Conservation (phyloP, 257 asterid species). For the Gentiana straminea region DNA sequence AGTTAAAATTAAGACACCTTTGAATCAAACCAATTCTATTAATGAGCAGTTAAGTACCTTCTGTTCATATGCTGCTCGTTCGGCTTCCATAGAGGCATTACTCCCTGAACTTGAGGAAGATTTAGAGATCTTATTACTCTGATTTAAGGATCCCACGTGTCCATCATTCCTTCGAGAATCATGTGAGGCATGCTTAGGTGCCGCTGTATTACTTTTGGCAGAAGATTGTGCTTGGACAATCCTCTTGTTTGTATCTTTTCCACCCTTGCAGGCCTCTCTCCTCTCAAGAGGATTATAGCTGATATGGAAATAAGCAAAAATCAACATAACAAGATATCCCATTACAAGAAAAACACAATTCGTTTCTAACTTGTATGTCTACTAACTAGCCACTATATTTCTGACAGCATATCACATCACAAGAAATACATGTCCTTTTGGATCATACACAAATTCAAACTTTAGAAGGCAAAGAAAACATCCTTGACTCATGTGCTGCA, state of each 20-base stretch:
- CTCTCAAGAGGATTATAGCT: conserved; percentile 89
- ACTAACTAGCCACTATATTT: too few relatives aligned
- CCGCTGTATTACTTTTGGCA: conserved; percentile 39
- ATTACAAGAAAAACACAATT: too few relatives aligned
- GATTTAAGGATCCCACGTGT: conserved; percentile 28
- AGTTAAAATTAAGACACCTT: conserved; percentile 9
- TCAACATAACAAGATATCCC: conserved; percentile 2
- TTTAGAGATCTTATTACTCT: conserved; percentile 42
- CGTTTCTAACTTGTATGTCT: too few relatives aligned
- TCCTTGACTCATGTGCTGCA: too few relatives aligned
- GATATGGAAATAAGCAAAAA: conserved; percentile 11
- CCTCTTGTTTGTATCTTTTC: conserved; percentile 68
- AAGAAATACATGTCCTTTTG: too few relatives aligned
- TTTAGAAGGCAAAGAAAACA: too few relatives aligned
- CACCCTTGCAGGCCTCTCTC: conserved; percentile 84
- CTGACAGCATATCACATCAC: too few relatives aligned
- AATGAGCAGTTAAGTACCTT: conserved; percentile 33
- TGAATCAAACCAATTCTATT: neutral
- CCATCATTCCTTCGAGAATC: conserved; percentile 41
- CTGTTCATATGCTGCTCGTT: conserved; percentile 47
- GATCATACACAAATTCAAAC: too few relatives aligned
- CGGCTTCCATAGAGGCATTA: conserved; percentile 41
- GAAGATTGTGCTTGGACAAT: conserved; percentile 48
- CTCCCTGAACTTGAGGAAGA: conserved; percentile 74
- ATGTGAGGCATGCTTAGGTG: conserved; percentile 41